Conservation (phyloP, 371 early-diverging fungal genomes). For the Mortierella sp. region DNA sequence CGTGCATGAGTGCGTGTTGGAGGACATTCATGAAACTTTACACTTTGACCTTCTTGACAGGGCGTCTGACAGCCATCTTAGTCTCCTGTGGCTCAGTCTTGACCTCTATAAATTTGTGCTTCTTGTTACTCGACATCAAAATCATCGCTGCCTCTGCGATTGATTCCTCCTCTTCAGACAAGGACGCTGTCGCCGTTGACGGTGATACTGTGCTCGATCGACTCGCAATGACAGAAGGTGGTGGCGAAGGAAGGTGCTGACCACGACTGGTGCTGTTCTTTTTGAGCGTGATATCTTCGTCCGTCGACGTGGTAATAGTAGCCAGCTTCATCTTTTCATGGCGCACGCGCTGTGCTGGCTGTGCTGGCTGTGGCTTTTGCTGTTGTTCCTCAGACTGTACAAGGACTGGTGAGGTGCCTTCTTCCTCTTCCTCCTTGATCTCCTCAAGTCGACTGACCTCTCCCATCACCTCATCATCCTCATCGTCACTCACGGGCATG, state of each 20-base stretch:
- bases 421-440: constrained; percentile 51
- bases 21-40: no score
- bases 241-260: constrained; percentile 40
- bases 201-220: constrained; percentile 52
- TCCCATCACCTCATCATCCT: constrained; percentile 36
- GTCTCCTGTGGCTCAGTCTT: constrained; percentile 7
- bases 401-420: neutral
- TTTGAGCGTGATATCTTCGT: constrained; percentile 9
- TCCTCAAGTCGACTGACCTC: constrained; percentile 32
- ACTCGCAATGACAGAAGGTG: constrained; percentile 37
- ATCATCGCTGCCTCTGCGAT: constrained; percentile 44
- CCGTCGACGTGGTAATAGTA: constrained; percentile 28
- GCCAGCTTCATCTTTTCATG: constrained; percentile 50
- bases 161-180: constrained; percentile 41
- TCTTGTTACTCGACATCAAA: constrained; percentile 34
- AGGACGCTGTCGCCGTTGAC: constrained; percentile 16
- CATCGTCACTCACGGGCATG: constrained; percentile 54
- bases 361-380: constrained; percentile 9
- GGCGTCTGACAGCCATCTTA: constrained; percentile 3
- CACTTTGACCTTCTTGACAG: constrained; percentile 36
- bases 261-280: neutral
- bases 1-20: no score
- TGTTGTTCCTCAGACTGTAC: constrained; percentile 2
- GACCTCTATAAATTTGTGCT: constrained; percentile 20
- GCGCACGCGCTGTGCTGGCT: constrained; percentile 9